Evolutionary conservation across 192 early-diverging fungal species (phyloP).

Genomic region (Rhizoclosmatium sp.): DNA sequence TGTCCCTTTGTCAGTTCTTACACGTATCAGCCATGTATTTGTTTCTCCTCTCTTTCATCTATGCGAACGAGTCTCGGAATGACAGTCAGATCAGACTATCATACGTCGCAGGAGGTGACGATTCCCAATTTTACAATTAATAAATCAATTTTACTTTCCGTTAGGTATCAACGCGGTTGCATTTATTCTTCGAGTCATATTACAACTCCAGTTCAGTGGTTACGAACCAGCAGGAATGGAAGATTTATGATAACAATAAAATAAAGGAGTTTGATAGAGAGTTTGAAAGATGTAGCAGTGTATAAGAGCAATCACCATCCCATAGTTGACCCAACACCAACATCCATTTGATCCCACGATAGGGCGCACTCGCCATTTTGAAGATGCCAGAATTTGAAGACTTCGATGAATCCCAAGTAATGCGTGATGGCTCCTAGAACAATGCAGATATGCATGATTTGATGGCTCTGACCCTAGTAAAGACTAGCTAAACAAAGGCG

Average conservation of each 20-base stretch:
- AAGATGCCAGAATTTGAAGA: slow-evolving; percentile 34
- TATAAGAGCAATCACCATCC: no score
- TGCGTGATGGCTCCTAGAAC: slow-evolving; percentile 71
- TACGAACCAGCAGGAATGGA: slow-evolving; percentile 22
- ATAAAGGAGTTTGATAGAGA: no score
- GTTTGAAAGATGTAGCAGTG: no score
- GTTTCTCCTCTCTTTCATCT: slow-evolving; percentile 32
- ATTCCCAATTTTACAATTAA: background rate
- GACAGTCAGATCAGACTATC: background rate
- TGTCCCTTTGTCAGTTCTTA: slow-evolving; percentile 1
- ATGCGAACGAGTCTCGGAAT: slow-evolving; percentile 36
- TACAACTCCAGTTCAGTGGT: slow-evolving; percentile 23
- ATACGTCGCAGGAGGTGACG: slow-evolving; percentile 3
- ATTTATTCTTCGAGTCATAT: slow-evolving; percentile 18
- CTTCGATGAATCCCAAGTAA: slow-evolving; percentile 68
- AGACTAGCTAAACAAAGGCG: background rate
- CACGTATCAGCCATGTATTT: slow-evolving; percentile 30
- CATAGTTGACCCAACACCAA: background rate
- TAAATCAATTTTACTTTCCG: background rate
- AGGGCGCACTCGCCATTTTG: slow-evolving; percentile 20
- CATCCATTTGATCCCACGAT: background rate
- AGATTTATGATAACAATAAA: background rate
- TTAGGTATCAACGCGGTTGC: background rate
- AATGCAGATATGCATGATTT: slow-evolving; percentile 84
- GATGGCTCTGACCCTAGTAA: slow-evolving; percentile 72